Conservation (phyloP, 352 stramenopile species). For the Pythium scleroteichum region DNA sequence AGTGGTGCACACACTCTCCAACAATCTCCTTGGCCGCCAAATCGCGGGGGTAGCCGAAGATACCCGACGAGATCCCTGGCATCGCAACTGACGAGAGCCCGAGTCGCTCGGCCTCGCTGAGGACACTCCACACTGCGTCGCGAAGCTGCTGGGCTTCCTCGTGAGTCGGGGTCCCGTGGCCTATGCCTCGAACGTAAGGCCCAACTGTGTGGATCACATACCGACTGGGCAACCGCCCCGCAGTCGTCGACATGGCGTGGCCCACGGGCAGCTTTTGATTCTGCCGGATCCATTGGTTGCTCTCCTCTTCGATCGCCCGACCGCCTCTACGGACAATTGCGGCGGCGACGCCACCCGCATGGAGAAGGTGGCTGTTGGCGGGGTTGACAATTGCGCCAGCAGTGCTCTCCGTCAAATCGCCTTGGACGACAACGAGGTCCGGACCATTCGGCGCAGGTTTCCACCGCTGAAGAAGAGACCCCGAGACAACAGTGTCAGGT, state of each 20-base stretch:
- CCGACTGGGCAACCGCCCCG: constrained; percentile 34
- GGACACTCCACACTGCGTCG: constrained; percentile 36
- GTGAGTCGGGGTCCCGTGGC: constrained; percentile 16
- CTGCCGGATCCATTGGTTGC: constrained; percentile 29
- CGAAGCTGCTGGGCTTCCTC: constrained; percentile 36
- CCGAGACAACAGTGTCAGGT: too few relatives aligned
- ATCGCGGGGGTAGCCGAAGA: constrained; percentile 50
- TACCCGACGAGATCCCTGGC: constrained; percentile 45
- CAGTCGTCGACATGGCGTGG: constrained; percentile 34
- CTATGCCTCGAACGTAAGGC: constrained; percentile 24
- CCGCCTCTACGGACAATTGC: constrained; percentile 37
- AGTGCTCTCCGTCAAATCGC: constrained; percentile 39
- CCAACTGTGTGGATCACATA: constrained; percentile 53
- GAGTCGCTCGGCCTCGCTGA: constrained; percentile 36
- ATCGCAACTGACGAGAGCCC: constrained; percentile 38
- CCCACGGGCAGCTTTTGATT: constrained; percentile 35
- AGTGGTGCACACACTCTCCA: constrained; percentile 34
- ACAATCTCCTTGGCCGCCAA: constrained; percentile 43
- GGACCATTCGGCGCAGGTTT: background rate
- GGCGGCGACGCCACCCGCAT: constrained; percentile 40
- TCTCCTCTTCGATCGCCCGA: constrained; percentile 33
- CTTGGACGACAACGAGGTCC: constrained; percentile 35
- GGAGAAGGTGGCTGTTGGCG: constrained; percentile 33
- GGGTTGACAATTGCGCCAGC: constrained; percentile 54
- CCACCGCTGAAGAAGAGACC: constrained; percentile 1